phyloP scores from a whole-genome alignment of 2,329 filamentous ascomycete genomes.

The Trichoderma atrobrunneum region DNA sequence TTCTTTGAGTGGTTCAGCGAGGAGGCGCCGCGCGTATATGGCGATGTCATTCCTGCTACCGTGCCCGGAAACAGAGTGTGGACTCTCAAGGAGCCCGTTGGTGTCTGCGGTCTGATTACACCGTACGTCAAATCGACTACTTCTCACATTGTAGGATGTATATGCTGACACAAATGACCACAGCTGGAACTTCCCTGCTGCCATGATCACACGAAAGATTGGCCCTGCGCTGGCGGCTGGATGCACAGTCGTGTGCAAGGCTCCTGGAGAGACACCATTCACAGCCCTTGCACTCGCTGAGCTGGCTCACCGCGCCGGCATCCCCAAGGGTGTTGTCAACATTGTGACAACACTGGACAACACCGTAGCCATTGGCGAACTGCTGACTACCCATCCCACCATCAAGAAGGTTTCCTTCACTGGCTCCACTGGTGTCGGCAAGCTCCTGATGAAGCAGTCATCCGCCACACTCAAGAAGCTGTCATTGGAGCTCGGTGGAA shows the following conservation, averaged over 20 bases:
- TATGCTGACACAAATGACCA: slow-evolving; percentile 54
- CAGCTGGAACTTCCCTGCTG: slow-evolving; percentile 77
- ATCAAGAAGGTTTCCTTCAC: slow-evolving; percentile 94
- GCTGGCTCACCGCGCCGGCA: slow-evolving; percentile 79
- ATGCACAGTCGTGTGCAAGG: slow-evolving; percentile 90
- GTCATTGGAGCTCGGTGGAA: slow-evolving; percentile 89
- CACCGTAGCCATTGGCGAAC: slow-evolving; percentile 71
- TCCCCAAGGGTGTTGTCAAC: slow-evolving; percentile 89
- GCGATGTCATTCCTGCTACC: slow-evolving; percentile 69
- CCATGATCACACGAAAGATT: slow-evolving; percentile 71
- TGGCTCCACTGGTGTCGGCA: slow-evolving; percentile 68
- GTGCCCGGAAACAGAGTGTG: slow-evolving; percentile 47
- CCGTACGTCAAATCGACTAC: slow-evolving; percentile 61
- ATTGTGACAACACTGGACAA: slow-evolving; percentile 77
- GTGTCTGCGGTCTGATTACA: slow-evolving; percentile 51
- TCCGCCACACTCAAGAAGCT: slow-evolving; percentile 77
- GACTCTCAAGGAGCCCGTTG: slow-evolving; percentile 20
- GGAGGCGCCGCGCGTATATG: slow-evolving; percentile 71
- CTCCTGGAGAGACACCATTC: slow-evolving; percentile 88
- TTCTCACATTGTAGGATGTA: neutral
- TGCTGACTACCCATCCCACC: slow-evolving; percentile 71
- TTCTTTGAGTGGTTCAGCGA: slow-evolving; percentile 83
- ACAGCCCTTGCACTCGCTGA: slow-evolving; percentile 85
- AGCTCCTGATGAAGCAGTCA: slow-evolving; percentile 84
- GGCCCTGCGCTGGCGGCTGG: slow-evolving; percentile 83